Conservation (phyloP, 225 moss, liverwort and hornwort genomes). For the Sphagnum contortum region DNA sequence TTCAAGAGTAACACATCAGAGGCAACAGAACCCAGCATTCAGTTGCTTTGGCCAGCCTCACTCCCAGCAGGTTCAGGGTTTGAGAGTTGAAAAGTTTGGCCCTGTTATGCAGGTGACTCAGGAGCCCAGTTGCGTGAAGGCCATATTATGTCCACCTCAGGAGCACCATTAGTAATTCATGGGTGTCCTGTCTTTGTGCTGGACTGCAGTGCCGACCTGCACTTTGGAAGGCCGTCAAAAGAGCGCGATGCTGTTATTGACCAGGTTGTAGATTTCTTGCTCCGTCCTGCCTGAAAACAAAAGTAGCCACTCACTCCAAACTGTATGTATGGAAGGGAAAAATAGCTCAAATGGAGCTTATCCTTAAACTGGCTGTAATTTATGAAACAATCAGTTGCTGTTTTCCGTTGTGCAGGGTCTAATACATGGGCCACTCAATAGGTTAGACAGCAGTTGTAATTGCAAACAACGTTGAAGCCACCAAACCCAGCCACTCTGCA, state of each 20-base stretch:
- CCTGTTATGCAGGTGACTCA: conserved; percentile 17
- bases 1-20: neutral
- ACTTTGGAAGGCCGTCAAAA: conserved; percentile 25
- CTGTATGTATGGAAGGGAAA: too few species aligned
- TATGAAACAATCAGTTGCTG: too few species aligned
- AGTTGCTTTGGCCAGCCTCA: too few species aligned
- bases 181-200: conserved; percentile 39
- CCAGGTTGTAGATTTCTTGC: conserved; percentile 32
- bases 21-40: neutral
- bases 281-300: conserved; percentile 4
- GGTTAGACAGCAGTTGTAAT: too few species aligned
- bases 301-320: too few species aligned
- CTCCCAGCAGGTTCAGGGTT: neutral
- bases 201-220: conserved; percentile 28
- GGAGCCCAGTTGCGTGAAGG: conserved; percentile 22
- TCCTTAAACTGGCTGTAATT: too few species aligned
- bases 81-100: neutral
- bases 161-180: conserved; percentile 22
- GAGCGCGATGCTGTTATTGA: conserved; percentile 32
- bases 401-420: too few species aligned
- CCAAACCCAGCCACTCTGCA: too few species aligned
- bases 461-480: too few species aligned
- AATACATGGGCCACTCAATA: too few species aligned
- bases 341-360: too few species aligned
- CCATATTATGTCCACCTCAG: conserved; percentile 8